A percentile compares a stretch with the other conserved stretches of the same genome.
These are phyloP conservation scores for Lactarius hatsudake DNA, from an alignment of 768 basidiomycete species.

Conservation along the genomic window DNA sequence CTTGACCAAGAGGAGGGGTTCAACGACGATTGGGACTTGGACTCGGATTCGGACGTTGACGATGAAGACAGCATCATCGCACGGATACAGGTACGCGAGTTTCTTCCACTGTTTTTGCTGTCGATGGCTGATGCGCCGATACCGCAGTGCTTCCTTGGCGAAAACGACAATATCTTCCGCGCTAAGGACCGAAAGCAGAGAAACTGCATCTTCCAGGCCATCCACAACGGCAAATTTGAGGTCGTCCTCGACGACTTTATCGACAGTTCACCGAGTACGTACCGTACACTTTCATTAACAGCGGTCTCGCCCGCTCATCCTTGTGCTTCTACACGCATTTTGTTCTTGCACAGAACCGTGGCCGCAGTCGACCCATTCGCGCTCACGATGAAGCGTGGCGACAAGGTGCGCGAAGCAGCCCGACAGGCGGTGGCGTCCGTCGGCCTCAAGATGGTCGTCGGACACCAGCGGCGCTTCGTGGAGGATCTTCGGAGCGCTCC, in stretches of 20 bases:
- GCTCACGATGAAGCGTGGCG: conserved; percentile 60
- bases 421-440: conserved; percentile 30
- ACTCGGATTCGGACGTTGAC: too few species aligned
- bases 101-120: too few species aligned
- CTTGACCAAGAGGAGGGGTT: conserved; percentile 10
- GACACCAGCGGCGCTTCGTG: conserved; percentile 55
- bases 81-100: too few species aligned
- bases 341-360: conserved; percentile 39
- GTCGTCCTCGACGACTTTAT: conserved; percentile 27
- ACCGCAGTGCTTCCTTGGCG: conserved; percentile 42
- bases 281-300: background rate
- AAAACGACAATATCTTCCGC: conserved; percentile 41
- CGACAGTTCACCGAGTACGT: conserved; percentile 51
- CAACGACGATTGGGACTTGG: background rate
- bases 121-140: background rate
- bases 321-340: background rate
- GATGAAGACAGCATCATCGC: too few species aligned
- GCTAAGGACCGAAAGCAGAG: conserved; percentile 46
- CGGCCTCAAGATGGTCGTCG: conserved; percentile 47
- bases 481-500: conserved; percentile 43
- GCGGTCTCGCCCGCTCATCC: background rate
- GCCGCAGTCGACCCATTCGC: conserved; percentile 50
- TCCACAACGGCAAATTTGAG: conserved; percentile 52
- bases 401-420: conserved; percentile 59
- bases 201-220: conserved; percentile 51